Base-by-base conservation (phyloP, 768 basidiomycete species). In the Psilocybe cyanescens region DNA sequence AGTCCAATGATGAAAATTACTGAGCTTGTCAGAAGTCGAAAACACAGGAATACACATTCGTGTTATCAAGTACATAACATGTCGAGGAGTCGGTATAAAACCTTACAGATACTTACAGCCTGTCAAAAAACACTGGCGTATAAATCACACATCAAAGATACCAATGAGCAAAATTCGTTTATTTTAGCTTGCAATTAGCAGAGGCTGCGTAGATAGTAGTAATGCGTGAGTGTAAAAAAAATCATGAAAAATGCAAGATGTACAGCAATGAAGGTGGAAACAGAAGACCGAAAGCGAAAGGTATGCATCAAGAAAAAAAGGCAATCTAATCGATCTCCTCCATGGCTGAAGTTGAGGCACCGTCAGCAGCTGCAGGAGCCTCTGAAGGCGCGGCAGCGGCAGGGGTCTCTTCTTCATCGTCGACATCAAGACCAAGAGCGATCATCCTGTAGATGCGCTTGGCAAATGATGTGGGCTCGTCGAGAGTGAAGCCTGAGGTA, bases 371-470 rank as follows among this genome's bases (percentile, higher is more conserved):
- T 30, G 83, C 82, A 2, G 88, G 80, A 0, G 78, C 80, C 54
- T 82, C 83, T 3, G 76, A 75, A 29, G 63, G 54, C 19, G 79
- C 81, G 49, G 80, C 71, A n/a, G 81, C 79, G 7, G 80, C 73
- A 24, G 78, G 68, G 51, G 80, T 80, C 66, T 87, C 85, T 31
- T 91, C 90, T 45, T 94, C 94, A 48, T 94, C 94, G 45, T 94
- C 91, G 62, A 94, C 92, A 70, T 96, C 94, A 62, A 96, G 87
- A 70, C 92, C 94, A 68, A 95, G 83, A 39, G 92, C 84, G 76
- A 99, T 96, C 97, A 98, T 98, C 64, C 95, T 89, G 84, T 97
- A 87, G 76, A 99, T 98, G 66, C 97, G 92, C 83, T 92, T 91
- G 63, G 95, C 92, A 75, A 97, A 99, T 59, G 91, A 93, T 63